A percentile compares a stretch with the other conserved stretches of the same genome.
phyloP scores from a whole-genome alignment of 1,284 basidiomycete genomes.

The Cryptococcus sp. region DNA sequence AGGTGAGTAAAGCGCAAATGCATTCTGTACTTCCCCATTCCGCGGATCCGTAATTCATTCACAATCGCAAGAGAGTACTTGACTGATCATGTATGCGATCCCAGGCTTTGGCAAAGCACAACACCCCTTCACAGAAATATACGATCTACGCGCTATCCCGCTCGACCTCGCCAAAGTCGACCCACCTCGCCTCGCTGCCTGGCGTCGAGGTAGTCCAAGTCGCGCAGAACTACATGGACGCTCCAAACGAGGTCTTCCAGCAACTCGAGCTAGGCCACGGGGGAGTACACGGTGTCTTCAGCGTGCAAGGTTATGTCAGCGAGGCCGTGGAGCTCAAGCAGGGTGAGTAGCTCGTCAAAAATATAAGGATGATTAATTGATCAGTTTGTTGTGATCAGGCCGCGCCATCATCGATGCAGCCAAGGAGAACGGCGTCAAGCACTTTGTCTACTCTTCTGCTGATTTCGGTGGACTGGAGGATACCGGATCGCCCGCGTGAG shows the following conservation, averaged over 20 bases:
- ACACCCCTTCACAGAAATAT: conserved; percentile 16
- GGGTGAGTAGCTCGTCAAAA: conserved; percentile 25
- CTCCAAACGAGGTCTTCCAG: conserved; percentile 24
- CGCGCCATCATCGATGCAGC: conserved; percentile 50
- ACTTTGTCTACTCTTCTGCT: conserved; percentile 50
- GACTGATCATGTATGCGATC: not conserved
- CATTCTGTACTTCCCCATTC: no score
- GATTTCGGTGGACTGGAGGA: conserved; percentile 23
- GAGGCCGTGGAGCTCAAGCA: conserved; percentile 22
- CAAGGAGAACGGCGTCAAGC: conserved; percentile 47
- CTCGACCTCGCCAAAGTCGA: conserved; percentile 13
- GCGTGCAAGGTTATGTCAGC: conserved; percentile 31
- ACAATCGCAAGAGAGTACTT: no score
- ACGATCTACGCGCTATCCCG: conserved; percentile 32
- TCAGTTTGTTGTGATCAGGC: not conserved
- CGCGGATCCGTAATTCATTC: no score
- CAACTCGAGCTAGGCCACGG: conserved; percentile 19
- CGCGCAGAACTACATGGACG: conserved; percentile 27
- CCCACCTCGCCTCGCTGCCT: conserved; percentile 23
- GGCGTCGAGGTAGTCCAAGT: conserved; percentile 32
- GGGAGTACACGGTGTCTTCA: conserved; percentile 32
- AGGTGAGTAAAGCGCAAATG: conserved; percentile 12
- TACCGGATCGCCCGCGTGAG: conserved; percentile 19
- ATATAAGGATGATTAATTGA: not conserved
- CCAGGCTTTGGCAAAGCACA: conserved; percentile 26